Evolutionary conservation across 192 early-diverging fungal species (phyloP).

Genomic region (Umbelopsis sp.): DNA sequence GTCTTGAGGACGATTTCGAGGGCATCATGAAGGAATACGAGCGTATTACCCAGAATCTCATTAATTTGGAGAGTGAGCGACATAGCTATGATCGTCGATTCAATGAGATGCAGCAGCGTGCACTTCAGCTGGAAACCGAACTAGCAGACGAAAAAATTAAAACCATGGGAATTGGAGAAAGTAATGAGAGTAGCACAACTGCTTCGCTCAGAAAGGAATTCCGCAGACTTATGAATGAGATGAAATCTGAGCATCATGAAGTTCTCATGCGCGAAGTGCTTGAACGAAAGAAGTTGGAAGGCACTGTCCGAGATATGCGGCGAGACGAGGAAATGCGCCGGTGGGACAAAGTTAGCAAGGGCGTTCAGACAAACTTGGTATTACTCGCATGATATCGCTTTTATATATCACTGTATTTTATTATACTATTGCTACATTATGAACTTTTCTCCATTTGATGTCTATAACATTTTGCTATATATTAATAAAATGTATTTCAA

Average conservation of each 20-base stretch:
- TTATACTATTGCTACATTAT: conserved; percentile 11
- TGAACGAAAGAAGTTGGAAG: conserved; percentile 52
- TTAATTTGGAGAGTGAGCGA: conserved; percentile 44
- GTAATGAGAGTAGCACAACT: conserved; percentile 39
- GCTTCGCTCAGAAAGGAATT: conserved; percentile 59
- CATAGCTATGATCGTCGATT: conserved; percentile 37
- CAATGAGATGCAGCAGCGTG: conserved; percentile 32
- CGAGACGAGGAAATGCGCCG: conserved; percentile 45
- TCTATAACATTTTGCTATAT: not conserved
- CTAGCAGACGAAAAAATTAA: conserved; percentile 43
- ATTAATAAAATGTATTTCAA: not conserved
- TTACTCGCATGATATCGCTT: not conserved
- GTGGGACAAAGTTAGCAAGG: conserved; percentile 42
- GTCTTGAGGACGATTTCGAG: conserved; percentile 39
- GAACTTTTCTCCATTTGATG: conserved; percentile 12
- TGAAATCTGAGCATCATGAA: conserved; percentile 54
- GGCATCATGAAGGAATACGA: conserved; percentile 48
- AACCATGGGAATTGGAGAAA: conserved; percentile 28
- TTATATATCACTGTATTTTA: not conserved
- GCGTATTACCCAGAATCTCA: conserved; percentile 41
- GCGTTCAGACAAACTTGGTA: conserved; percentile 40
- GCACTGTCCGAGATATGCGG: conserved; percentile 43
- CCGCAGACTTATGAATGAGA: conserved; percentile 51
- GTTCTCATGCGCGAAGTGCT: conserved; percentile 47
- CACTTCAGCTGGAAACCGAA: conserved; percentile 36